Evolutionary conservation across 768 basidiomycete genomes (phyloP).

Genomic region (Lanmaoa pseudosensibilis): DNA sequence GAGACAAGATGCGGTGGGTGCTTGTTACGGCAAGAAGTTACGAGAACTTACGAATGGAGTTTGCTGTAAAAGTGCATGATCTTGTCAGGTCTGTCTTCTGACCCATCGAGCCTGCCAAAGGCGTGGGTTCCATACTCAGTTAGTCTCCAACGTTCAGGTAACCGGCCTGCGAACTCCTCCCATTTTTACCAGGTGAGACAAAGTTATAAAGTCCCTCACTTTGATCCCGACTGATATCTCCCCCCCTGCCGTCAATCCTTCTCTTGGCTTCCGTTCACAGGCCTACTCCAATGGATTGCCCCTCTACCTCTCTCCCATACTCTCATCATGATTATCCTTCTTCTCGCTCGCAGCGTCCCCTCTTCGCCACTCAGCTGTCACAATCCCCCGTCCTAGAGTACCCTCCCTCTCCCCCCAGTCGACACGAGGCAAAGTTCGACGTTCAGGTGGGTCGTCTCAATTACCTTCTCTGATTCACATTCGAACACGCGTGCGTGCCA

Average conservation of each 20-base stretch:
- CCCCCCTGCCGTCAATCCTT: conserved; percentile 25
- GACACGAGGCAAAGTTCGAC: conserved; percentile 26
- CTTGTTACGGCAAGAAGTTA: conserved; percentile 29
- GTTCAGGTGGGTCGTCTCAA: conserved; percentile 16
- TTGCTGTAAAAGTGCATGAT: conserved; percentile 30
- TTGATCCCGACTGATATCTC: background rate
- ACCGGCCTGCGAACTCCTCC: conserved; percentile 19
- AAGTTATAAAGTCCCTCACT: conserved; percentile 33
- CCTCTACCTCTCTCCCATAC: background rate
- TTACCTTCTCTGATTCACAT: background rate
- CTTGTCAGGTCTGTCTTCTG: conserved; percentile 31
- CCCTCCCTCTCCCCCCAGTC: background rate
- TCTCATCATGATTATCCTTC: background rate
- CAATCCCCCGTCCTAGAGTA: conserved; percentile 7
- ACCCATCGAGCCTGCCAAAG: conserved; percentile 30
- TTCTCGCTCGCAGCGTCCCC: background rate
- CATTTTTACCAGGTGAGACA: conserved; percentile 24
- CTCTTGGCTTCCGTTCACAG: conserved; percentile 10
- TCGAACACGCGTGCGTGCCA: background rate
- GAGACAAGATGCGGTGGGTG: conserved; percentile 26
- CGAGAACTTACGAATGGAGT: conserved; percentile 28
- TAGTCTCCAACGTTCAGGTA: conserved; percentile 19
- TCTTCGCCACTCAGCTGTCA: background rate
- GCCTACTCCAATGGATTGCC: conserved; percentile 13
- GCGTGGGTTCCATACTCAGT: conserved; percentile 33